Base-by-base conservation (phyloP, 2,329 filamentous ascomycete genomes). In the Bimuria novae-zelandiae region DNA sequence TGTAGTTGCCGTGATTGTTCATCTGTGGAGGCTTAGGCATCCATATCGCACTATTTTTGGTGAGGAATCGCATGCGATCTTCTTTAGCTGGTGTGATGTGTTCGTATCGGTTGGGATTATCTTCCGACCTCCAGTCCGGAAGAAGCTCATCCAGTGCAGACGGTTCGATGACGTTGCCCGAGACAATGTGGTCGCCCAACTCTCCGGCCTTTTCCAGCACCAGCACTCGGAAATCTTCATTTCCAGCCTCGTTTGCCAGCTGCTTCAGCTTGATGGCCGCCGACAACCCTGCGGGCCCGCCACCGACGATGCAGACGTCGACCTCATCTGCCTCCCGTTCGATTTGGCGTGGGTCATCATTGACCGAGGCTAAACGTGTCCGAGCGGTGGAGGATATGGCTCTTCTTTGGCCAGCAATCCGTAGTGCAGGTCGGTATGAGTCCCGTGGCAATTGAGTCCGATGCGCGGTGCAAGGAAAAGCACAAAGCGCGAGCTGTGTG, bases 1-100 rank as follows among this genome's bases (percentile, higher is more conserved):
- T 99, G 75, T 95, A 97, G 77, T 99, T 99, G 62, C 94, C 94
- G 68, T 96, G 85, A 73, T 99, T 99, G 79, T 92, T 86, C 94
- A 99, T 99, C 78, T 97, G 94, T 27, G 94, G 94, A 39, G 94
- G 94, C 11, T 88, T 86, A 1, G 93, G 94, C 48, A 97, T 80
- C 5, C 91, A 90, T 52, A 96, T 85, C 0, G 92, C 80, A 56
- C 80, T 80, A 49, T 81, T 89, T 78, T 92, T 89, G 41, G 93
- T 97, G 56, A 99, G 82, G 76, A 97, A 97, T 63, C 90, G 88
- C 93, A 99, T 96, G 76, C 86, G 88, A 69, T 99, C 94, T 44
- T 79, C 79, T 58, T 84, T 88, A 4, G 92, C 93, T 17, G 92
- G 88, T 1, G 94, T 99, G 53, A 88, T 90, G 75, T 90, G 82